These are phyloP conservation scores for Apiotrichum siamense DNA, from an alignment of 1,284 basidiomycete species.

Conservation along the genomic window DNA sequence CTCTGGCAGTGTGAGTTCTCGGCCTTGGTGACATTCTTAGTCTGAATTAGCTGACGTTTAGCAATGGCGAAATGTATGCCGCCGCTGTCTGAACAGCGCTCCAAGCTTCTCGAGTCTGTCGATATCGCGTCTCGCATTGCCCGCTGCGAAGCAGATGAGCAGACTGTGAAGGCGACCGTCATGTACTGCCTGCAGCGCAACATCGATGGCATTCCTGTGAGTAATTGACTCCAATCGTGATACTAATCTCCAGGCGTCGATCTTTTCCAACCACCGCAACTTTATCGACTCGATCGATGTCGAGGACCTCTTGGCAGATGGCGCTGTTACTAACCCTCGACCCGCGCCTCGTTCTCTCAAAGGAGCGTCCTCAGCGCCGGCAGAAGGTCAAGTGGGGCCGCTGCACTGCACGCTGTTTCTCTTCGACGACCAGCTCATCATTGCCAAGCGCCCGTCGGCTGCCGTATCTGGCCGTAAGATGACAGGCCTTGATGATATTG, in stretches of 20 bases:
- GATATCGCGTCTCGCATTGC: conserved; percentile 87
- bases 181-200: conserved; percentile 79
- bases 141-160: conserved; percentile 82
- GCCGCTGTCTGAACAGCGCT: conserved; percentile 67
- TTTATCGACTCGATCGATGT: conserved; percentile 94
- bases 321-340: conserved; percentile 38
- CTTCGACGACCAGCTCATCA: conserved; percentile 89
- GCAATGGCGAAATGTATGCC: conserved; percentile 81
- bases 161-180: conserved; percentile 80
- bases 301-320: conserved; percentile 66
- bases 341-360: background rate
- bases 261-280: conserved; percentile 77
- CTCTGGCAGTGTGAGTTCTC: conserved; percentile 62
- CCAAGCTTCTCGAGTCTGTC: conserved; percentile 76
- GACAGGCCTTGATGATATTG: conserved; percentile 78
- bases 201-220: conserved; percentile 79
- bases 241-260: conserved; percentile 52
- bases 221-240: conserved; percentile 12
- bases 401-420: conserved; percentile 86
- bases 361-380: background rate
- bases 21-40: background rate
- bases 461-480: conserved; percentile 67
- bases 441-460: conserved; percentile 76
- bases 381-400: conserved; percentile 13
- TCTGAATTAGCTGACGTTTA: conserved; percentile 18